Percentiles rank a stretch among this genome's conserved stretches.
phyloP scores from a whole-genome alignment of 306 rosid genomes.

The Cucurbita argyrosperma region DNA sequence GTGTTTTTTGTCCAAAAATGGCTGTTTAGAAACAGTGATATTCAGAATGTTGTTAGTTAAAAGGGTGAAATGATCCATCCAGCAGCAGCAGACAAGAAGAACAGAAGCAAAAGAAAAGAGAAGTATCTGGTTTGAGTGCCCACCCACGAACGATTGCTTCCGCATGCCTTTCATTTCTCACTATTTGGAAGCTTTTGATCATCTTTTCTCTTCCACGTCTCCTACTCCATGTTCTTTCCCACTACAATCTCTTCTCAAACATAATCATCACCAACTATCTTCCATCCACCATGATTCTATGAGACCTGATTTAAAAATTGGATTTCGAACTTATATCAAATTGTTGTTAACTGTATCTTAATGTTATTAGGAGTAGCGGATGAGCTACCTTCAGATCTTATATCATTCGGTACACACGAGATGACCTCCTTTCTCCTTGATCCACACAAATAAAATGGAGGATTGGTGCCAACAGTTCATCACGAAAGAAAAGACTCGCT shows the following conservation, averaged over 20 bases:
- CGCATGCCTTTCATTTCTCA: not conserved
- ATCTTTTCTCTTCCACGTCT: not conserved
- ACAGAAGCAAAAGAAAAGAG: not conserved
- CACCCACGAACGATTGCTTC: not conserved
- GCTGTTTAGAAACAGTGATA: too few species aligned
- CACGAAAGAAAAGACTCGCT: not conserved
- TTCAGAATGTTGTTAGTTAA: not conserved
- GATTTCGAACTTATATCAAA: too few species aligned
- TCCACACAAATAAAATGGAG: not conserved
- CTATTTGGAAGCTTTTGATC: not conserved
- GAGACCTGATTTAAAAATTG: too few species aligned
- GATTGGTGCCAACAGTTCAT: not conserved
- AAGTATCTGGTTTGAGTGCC: not conserved
- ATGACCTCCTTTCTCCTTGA: not conserved
- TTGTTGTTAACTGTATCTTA: too few species aligned
- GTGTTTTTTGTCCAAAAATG: too few species aligned
- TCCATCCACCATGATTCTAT: too few species aligned
- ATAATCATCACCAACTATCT: not conserved
- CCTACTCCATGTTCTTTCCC: not conserved
- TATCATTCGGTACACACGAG: too few species aligned
- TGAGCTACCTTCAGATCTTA: too few species aligned
- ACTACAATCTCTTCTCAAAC: not conserved
- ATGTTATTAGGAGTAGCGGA: too few species aligned
- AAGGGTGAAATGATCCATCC: not conserved
- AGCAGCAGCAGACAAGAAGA: not conserved